Percentiles rank a stretch among this genome's conserved stretches.
phyloP scores from a whole-genome alignment of 805 yeast genomes.

The Komagataella pastoris region DNA sequence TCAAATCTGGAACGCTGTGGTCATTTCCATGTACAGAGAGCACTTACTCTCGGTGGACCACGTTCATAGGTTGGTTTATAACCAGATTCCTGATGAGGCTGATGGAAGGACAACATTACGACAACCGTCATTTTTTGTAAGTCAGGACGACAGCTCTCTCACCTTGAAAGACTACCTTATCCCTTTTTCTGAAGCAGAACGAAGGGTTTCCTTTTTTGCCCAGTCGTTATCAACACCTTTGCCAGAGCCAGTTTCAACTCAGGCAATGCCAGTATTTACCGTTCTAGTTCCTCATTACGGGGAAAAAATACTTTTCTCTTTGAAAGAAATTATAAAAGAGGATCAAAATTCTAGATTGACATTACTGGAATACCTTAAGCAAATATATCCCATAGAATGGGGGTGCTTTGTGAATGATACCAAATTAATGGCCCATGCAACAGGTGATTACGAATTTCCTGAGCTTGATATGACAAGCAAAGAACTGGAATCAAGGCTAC shows the following conservation, averaged over 20 bases:
- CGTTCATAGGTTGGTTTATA: constrained; percentile 18
- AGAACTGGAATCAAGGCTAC: constrained; percentile 22
- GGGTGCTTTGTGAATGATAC: constrained; percentile 66
- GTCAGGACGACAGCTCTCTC: constrained; percentile 31
- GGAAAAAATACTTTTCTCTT: constrained; percentile 29
- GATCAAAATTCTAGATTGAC: constrained; percentile 34
- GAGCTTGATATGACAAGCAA: constrained; percentile 1
- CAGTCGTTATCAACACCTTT: constrained; percentile 34
- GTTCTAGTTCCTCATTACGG: constrained; percentile 40
- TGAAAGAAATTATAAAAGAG: constrained; percentile 33
- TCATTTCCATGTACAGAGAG: constrained; percentile 40
- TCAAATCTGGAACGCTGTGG: constrained; percentile 41
- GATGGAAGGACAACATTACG: constrained; percentile 21
- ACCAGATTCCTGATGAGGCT: constrained; percentile 36
- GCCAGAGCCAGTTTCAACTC: constrained; percentile 33
- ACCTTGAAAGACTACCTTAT: constrained; percentile 25
- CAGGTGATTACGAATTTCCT: constrained; percentile 2
- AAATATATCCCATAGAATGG: constrained; percentile 69
- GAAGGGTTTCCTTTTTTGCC: constrained; percentile 40
- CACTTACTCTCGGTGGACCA: constrained; percentile 39
- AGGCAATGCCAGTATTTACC: constrained; percentile 35
- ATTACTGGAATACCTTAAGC: constrained; percentile 66
- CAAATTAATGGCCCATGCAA: constrained; percentile 34
- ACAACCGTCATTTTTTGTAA: constrained; percentile 32
- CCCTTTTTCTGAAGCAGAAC: constrained; percentile 33